Evolutionary conservation across 495 filamentous ascomycete species (phyloP).

Genomic region (Mytilinidion resinicola): DNA sequence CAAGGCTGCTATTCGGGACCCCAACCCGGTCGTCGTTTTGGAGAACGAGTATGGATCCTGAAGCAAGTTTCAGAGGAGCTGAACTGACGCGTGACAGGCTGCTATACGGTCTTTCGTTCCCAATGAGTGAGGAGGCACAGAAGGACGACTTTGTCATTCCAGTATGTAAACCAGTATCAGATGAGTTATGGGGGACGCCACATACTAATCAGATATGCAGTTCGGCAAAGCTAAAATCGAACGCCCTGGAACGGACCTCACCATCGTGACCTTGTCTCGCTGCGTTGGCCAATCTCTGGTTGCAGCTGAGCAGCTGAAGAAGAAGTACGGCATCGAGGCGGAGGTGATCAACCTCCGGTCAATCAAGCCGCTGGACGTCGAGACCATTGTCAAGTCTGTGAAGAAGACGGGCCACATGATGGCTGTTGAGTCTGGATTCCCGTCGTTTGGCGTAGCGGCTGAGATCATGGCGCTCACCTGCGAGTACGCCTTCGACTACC

Average conservation of each 20-base stretch:
- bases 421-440: conserved; percentile 92
- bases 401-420: conserved; percentile 96
- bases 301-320: conserved; percentile 82
- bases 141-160: conserved; percentile 93
- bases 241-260: conserved; percentile 89
- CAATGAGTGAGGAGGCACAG: conserved; percentile 92
- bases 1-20: conserved; percentile 96
- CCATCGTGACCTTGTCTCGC: conserved; percentile 88
- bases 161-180: conserved; percentile 26
- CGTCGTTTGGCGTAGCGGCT: conserved; percentile 81
- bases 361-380: conserved; percentile 91
- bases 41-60: conserved; percentile 75
- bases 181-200: not conserved
- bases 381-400: conserved; percentile 88
- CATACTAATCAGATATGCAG: conserved; percentile 30
- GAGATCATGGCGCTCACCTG: conserved; percentile 91
- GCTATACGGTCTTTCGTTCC: conserved; percentile 87
- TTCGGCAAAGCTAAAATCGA: conserved; percentile 99
- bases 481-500: conserved; percentile 98
- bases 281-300: conserved; percentile 88
- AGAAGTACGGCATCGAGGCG: conserved; percentile 90
- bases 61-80: not conserved
- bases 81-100: conserved; percentile 48
- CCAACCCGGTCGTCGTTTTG: conserved; percentile 89
- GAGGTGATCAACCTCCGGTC: conserved; percentile 98